These are phyloP conservation scores for Vicia villosa DNA, from an alignment of 306 rosid genomes.

Conservation along the genomic window DNA sequence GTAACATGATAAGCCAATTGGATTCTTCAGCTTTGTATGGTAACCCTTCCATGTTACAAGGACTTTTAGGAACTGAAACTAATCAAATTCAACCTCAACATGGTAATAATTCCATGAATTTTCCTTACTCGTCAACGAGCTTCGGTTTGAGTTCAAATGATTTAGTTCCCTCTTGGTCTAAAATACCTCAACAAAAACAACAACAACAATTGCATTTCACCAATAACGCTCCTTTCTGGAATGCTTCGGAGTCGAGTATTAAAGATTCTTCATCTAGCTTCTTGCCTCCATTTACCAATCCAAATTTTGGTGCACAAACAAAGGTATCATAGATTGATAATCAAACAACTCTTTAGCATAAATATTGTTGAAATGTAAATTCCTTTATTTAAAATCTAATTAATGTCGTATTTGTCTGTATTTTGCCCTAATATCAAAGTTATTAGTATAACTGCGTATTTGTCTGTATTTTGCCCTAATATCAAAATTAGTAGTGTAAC, in stretches of 20 bases:
- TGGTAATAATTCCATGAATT: constrained; percentile 27
- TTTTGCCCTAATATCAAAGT: too few relatives aligned
- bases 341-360: not conserved
- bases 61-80: constrained; percentile 54
- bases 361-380: not conserved
- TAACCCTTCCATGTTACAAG: constrained; percentile 73
- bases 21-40: constrained; percentile 59
- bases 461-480: too few relatives aligned
- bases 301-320: constrained; percentile 59
- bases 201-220: constrained; percentile 64
- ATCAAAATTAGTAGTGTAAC: too few relatives aligned
- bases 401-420: too few relatives aligned
- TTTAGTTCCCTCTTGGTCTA: constrained; percentile 49
- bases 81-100: constrained; percentile 46
- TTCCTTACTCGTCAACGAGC: constrained; percentile 49
- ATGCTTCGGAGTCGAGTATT: constrained; percentile 66
- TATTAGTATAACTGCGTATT: too few relatives aligned
- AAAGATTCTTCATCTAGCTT: constrained; percentile 67
- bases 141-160: constrained; percentile 59
- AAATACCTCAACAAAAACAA: constrained; percentile 76
- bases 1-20: constrained; percentile 63
- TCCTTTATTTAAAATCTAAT: too few relatives aligned
- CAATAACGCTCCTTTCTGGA: constrained; percentile 86
- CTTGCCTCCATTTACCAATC: constrained; percentile 59
- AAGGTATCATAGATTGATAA: constrained; percentile 54